Evolutionary conservation across 2,329 filamentous ascomycete genomes (phyloP).

Genomic region (Aspergillus cejpii): DNA sequence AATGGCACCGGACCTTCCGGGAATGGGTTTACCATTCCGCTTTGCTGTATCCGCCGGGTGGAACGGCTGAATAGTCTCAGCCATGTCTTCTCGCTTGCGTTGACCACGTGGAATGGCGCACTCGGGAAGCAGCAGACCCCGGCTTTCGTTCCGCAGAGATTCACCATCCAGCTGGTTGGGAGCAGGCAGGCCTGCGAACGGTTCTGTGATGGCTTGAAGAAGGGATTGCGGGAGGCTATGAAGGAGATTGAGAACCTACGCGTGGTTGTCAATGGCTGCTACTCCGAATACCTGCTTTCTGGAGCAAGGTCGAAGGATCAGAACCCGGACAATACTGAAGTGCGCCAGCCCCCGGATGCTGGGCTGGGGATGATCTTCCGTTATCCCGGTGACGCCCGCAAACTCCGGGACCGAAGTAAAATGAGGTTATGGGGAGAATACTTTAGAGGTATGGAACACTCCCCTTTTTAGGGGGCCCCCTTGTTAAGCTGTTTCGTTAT

Average conservation of each 20-base stretch:
- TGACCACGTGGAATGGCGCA: slow-evolving; percentile 84
- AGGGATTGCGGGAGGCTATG: slow-evolving; percentile 76
- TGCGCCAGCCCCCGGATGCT: slow-evolving; percentile 68
- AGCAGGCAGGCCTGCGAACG: slow-evolving; percentile 84
- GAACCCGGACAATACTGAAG: slow-evolving; percentile 46
- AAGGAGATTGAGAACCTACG: slow-evolving; percentile 82
- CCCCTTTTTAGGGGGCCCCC: background rate
- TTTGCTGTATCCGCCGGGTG: slow-evolving; percentile 85
- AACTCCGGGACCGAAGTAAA: slow-evolving; percentile 89
- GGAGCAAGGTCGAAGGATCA: slow-evolving; percentile 39
- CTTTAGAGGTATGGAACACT: slow-evolving; percentile 50
- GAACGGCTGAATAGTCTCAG: slow-evolving; percentile 89
- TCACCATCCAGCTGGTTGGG: slow-evolving; percentile 85
- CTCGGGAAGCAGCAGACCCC: slow-evolving; percentile 53
- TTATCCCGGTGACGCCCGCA: slow-evolving; percentile 91
- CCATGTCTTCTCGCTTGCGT: slow-evolving; percentile 83
- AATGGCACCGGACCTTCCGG: slow-evolving; percentile 87
- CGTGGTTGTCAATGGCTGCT: slow-evolving; percentile 73
- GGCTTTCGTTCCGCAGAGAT: slow-evolving; percentile 67
- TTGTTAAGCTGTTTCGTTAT: slow-evolving; percentile 10
- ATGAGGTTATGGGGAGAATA: slow-evolving; percentile 98
- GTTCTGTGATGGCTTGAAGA: slow-evolving; percentile 94
- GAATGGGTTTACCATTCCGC: slow-evolving; percentile 90
- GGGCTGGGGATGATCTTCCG: slow-evolving; percentile 87
- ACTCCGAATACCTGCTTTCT: slow-evolving; percentile 74